Evolutionary conservation across 2,329 filamentous ascomycete species (phyloP).

Genomic region (Alternaria solani): DNA sequence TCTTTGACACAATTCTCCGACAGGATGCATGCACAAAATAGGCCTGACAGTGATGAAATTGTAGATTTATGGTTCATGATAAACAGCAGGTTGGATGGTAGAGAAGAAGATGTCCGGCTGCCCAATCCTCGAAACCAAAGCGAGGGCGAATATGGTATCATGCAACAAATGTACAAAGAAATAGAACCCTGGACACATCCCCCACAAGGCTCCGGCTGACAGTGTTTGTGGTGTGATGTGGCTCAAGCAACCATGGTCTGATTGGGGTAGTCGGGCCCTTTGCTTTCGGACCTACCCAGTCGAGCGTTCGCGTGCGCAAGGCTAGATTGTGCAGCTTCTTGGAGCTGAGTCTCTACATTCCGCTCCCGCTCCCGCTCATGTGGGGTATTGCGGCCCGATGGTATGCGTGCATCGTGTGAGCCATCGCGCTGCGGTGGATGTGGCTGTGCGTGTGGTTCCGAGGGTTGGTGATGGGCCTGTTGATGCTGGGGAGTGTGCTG

Average conservation of each 20-base stretch:
- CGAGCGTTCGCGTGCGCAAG: constrained; percentile 40
- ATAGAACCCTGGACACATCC: neutral
- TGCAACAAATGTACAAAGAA: constrained; percentile 8
- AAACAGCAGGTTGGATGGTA: neutral
- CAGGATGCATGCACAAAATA: neutral
- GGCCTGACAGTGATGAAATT: neutral
- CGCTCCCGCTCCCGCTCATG: constrained; percentile 33
- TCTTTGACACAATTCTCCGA: neutral
- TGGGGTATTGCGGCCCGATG: constrained; percentile 31
- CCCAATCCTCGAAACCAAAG: neutral
- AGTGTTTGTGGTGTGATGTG: neutral
- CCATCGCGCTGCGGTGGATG: constrained; percentile 14
- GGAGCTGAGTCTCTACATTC: constrained; percentile 40
- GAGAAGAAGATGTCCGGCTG: neutral
- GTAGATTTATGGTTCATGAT: neutral
- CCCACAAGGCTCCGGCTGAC: neutral
- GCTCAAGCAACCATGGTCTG: constrained; percentile 39
- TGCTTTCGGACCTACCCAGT: constrained; percentile 23
- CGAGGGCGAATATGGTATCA: constrained; percentile 6
- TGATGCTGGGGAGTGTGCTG: constrained; percentile 34
- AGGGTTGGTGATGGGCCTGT: constrained; percentile 8
- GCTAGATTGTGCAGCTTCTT: constrained; percentile 45
- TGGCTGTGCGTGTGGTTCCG: constrained; percentile 8
- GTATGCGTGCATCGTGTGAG: constrained; percentile 28
- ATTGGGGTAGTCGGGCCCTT: constrained; percentile 29